These are phyloP conservation scores for Exsudoporus frostii DNA, from an alignment of 768 basidiomycete genomes.

Conservation along the genomic window DNA sequence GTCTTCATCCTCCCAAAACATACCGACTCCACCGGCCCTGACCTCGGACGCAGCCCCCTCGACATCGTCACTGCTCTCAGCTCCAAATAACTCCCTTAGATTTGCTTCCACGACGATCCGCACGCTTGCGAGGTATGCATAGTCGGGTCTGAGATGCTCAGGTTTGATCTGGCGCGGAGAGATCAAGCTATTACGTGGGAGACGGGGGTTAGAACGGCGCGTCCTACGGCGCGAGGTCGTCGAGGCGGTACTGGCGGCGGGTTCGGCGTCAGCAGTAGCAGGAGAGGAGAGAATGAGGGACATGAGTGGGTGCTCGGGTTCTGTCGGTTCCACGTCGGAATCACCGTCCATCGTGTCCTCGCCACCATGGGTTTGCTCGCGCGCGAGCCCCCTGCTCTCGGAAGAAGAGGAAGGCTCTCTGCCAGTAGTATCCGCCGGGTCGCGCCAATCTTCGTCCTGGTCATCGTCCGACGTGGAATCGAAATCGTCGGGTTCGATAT, in stretches of 20 bases:
- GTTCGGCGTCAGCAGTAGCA: background rate
- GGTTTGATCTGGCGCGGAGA: constrained; percentile 21
- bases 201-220: constrained; percentile 17
- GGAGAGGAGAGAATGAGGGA: constrained; percentile 5
- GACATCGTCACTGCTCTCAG: background rate
- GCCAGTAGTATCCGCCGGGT: background rate
- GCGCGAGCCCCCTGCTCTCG: background rate
- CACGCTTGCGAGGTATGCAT: constrained; percentile 48
- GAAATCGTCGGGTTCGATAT: constrained; percentile 7
- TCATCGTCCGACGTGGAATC: constrained; percentile 15
- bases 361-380: background rate
- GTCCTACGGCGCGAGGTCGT: constrained; percentile 13
- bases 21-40: constrained; percentile 6
- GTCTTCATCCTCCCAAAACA: constrained; percentile 31
- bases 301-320: constrained; percentile 10
- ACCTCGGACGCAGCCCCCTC: background rate
- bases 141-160: constrained; percentile 44
- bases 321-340: background rate
- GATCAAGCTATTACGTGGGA: constrained; percentile 9
- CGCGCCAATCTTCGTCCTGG: constrained; percentile 24
- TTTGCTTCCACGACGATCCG: constrained; percentile 53
- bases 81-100: constrained; percentile 37
- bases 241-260: background rate
- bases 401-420: background rate
- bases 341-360: background rate